Base-by-base conservation (phyloP, 257 asterid species). In the Capsicum pubescens region DNA sequence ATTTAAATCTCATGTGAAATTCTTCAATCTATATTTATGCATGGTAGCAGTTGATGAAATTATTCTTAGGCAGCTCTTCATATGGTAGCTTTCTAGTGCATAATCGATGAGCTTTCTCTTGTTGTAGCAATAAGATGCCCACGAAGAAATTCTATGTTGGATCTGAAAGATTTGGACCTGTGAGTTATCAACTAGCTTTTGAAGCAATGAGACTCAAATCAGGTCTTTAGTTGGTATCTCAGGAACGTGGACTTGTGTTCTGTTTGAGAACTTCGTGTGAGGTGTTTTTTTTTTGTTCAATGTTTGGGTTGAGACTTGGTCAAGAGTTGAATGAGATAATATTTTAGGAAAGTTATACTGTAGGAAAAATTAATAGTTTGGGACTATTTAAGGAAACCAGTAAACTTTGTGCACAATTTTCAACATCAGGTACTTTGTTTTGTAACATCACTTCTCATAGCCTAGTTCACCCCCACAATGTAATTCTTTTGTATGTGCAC, bases 171-270 rank as follows among this genome's bases (percentile, higher is more conserved):
- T 46, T 10, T 46, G 58, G 58, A 71, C 79, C 6, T 46, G 5
- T 71, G 79, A 71, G 58, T 44, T 71, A n/a, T 46, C 79, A 71
- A 46, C 79, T 71, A 71, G 79, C 58, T 71, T 44, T 71, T 9
- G 57, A 17, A 70, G 77, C 26, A 36, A 69, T 42, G 55, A 39
- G 32, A 39, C 78, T 69, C 4, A 8, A 26, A 39, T 69, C 78
- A 39, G 54, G 46, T 69, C 54, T 69, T 69, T 42, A 13, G 54
- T 39, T 69, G 55, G 54, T 69, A 42, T 74, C 19, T 13, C 81
- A 50, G 61, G 61, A 74, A 74, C 42, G 42, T 21, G 81, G 39
- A 74, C 80, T 50, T 74, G 19, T 74, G 60, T 19, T 74, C 60
- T 74, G 60, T 74, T 74, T 74, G 80, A 74, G 60, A 50, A 48